phyloP scores from a whole-genome alignment of 768 basidiomycete species.

The Kwoniella heveanensis region DNA sequence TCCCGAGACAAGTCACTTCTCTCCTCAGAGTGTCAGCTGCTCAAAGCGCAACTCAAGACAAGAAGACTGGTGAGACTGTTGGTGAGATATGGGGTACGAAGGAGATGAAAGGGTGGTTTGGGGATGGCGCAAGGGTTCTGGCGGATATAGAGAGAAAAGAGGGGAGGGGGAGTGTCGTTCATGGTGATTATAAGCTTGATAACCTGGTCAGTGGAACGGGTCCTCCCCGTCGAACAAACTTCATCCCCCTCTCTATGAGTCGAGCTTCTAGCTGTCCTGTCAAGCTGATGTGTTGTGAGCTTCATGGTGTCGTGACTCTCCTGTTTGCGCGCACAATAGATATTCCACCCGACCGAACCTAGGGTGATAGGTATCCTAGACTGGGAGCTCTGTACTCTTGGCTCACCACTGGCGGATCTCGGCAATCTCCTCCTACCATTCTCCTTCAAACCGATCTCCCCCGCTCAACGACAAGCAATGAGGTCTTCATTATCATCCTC shows the following conservation, averaged over 20 bases:
- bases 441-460: constrained; percentile 55
- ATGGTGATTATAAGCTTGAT: constrained; percentile 98
- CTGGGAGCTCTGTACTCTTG: constrained; percentile 96
- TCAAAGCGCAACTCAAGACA: constrained; percentile 70
- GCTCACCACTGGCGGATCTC: constrained; percentile 88
- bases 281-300: background rate
- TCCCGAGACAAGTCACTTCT: constrained; percentile 89
- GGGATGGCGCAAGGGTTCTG: constrained; percentile 60
- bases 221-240: no score
- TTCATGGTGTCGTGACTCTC: no score
- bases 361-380: constrained; percentile 92
- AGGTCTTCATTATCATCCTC: constrained; percentile 4
- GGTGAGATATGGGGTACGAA: constrained; percentile 77
- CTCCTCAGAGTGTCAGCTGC: constrained; percentile 76
- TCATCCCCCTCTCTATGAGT: background rate
- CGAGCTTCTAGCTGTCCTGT: background rate
- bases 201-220: constrained; percentile 67
- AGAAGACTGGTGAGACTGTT: constrained; percentile 62
- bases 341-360: constrained; percentile 87
- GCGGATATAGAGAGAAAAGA: constrained; percentile 71
- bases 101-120: constrained; percentile 76
- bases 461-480: constrained; percentile 33
- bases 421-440: constrained; percentile 87
- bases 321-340: constrained; percentile 31
- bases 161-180: constrained; percentile 73